Evolutionary conservation across 2,329 filamentous ascomycete genomes (phyloP).

Genomic region (Stagonosporopsis tanaceti): DNA sequence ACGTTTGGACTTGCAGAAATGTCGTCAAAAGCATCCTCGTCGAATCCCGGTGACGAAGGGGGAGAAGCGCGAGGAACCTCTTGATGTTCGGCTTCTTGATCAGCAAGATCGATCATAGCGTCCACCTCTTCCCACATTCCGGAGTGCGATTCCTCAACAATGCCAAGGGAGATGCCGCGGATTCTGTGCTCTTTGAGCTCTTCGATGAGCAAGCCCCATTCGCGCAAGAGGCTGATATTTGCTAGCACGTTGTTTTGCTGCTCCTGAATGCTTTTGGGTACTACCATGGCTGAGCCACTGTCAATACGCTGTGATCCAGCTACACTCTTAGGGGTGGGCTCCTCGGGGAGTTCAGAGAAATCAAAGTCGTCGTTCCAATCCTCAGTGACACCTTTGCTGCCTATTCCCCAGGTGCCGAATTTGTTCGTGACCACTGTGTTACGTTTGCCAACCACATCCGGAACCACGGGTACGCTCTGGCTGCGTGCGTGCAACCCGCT

Average conservation of each 20-base stretch:
- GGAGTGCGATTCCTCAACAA: conserved; percentile 67
- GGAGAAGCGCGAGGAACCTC: conserved; percentile 60
- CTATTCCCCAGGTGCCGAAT: conserved; percentile 82
- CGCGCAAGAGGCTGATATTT: conserved; percentile 83
- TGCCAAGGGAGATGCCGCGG: conserved; percentile 72
- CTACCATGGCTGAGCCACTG: conserved; percentile 66
- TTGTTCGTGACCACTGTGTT: conserved; percentile 67
- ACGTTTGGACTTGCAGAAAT: conserved; percentile 51
- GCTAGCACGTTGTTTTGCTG: conserved; percentile 83
- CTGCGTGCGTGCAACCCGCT: conserved; percentile 76
- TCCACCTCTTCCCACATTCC: conserved; percentile 81
- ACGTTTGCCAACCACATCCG: conserved; percentile 65
- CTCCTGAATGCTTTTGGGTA: conserved; percentile 80
- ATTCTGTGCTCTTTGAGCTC: conserved; percentile 80
- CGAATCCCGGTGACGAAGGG: conserved; percentile 65
- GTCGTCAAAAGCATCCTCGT: conserved; percentile 66
- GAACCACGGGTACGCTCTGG: conserved; percentile 78
- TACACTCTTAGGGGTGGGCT: conserved; percentile 38
- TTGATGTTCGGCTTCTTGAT: conserved; percentile 69
- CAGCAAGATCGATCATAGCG: conserved; percentile 85
- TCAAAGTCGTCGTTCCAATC: conserved; percentile 93
- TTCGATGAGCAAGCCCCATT: conserved; percentile 82
- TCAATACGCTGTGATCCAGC: conserved; percentile 52
- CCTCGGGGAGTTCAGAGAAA: conserved; percentile 66
- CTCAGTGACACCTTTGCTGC: conserved; percentile 81